phyloP scores from a whole-genome alignment of 768 basidiomycete species.

The Leccinellum rugosiceps region DNA sequence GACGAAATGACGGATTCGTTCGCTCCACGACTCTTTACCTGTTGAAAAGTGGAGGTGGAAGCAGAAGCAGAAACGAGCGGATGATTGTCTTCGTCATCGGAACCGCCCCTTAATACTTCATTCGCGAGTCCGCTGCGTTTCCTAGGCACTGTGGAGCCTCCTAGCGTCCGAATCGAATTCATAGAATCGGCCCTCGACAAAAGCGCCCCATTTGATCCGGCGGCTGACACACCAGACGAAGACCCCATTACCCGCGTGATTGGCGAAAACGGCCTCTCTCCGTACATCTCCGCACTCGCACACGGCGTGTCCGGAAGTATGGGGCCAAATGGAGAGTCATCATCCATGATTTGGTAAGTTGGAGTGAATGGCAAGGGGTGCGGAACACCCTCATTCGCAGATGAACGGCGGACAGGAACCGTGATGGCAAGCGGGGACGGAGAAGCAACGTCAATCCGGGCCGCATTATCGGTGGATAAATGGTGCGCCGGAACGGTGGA shows the following conservation, averaged over 20 bases:
- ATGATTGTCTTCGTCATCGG: constrained; percentile 1
- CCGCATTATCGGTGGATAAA: not conserved
- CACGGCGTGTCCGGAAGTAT: constrained; percentile 29
- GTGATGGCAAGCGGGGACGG: constrained; percentile 15
- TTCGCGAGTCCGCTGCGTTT: constrained; percentile 20
- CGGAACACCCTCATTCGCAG: not conserved
- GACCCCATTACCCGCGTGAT: constrained; percentile 23
- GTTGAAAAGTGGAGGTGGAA: not conserved
- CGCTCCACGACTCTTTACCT: not conserved
- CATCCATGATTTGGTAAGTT: constrained; percentile 13
- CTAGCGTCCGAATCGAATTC: constrained; percentile 5
- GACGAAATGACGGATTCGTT: constrained; percentile 19
- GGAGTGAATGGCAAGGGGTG: constrained; percentile 16
- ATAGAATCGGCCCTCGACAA: constrained; percentile 14
- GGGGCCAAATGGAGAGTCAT: constrained; percentile 31
- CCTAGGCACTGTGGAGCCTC: constrained; percentile 8
- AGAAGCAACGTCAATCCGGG: not conserved
- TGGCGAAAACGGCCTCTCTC: constrained; percentile 28
- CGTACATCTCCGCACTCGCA: constrained; percentile 28
- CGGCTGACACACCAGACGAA: constrained; percentile 1
- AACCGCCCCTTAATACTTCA: not conserved
- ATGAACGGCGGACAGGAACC: not conserved
- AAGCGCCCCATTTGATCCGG: constrained; percentile 1
- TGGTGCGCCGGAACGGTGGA: not conserved
- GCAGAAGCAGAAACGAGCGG: not conserved